Percentiles rank a stretch among this genome's conserved stretches.
phyloP scores from a whole-genome alignment of 305 asterid species.

The Fraxinus baroniana region DNA sequence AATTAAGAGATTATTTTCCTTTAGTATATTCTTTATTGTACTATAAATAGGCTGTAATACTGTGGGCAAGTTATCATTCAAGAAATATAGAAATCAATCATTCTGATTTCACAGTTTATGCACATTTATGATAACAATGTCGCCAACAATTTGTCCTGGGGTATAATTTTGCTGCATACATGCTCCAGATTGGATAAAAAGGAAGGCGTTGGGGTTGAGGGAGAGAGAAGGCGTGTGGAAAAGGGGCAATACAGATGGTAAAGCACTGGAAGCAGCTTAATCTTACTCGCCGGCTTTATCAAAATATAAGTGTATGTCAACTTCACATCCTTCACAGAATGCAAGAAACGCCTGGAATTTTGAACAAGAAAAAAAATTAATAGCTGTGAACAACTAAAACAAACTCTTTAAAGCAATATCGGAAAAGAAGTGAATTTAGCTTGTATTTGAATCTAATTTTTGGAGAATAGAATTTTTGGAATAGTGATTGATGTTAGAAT shows the following conservation, averaged over 20 bases:
- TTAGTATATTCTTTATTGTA: no score
- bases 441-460: no score
- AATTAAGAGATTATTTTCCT: no score
- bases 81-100: no score
- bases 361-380: constrained; percentile 19
- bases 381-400: constrained; percentile 11
- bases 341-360: constrained; percentile 83
- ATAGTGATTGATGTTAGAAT: no score
- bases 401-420: constrained; percentile 18
- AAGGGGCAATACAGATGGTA: not conserved
- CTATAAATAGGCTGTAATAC: no score
- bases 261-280: constrained; percentile 26
- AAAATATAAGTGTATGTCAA: constrained; percentile 75
- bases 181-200: constrained; percentile 21
- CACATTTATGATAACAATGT: not conserved
- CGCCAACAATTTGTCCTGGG: not conserved
- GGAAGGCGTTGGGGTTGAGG: not conserved
- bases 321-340: constrained; percentile 96
- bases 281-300: constrained; percentile 98
- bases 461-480: no score
- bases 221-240: not conserved
- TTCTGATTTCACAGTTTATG: not conserved
- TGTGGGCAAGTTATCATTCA: no score
- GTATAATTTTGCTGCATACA: not conserved
- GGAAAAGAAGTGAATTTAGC: constrained; percentile 3